A percentile compares a stretch with the other conserved stretches of the same genome.
Evolutionary conservation across 2,329 filamentous ascomycete genomes (phyloP).

Genomic region (Fusarium sp.): DNA sequence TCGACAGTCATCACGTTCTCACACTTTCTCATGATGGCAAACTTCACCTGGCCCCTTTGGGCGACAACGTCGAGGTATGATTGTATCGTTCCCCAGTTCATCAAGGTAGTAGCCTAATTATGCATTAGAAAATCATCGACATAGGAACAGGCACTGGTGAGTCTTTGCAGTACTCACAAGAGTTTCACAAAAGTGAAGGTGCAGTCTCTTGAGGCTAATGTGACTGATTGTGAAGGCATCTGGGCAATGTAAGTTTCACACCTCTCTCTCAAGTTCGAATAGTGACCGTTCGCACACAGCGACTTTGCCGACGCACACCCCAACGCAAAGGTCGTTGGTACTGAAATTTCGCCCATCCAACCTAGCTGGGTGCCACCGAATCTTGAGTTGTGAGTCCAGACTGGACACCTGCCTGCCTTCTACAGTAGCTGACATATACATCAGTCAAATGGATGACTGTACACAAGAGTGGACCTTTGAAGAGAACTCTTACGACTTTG

Average conservation of each 20-base stretch:
- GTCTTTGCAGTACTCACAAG: background rate
- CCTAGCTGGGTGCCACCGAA: slow-evolving; percentile 7
- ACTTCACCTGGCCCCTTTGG: slow-evolving; percentile 9
- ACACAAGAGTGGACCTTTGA: slow-evolving; percentile 10
- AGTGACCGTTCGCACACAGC: background rate
- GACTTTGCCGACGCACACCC: background rate
- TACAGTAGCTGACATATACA: background rate
- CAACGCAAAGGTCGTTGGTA: background rate
- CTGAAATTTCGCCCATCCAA: slow-evolving; percentile 4
- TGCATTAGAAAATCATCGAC: background rate
- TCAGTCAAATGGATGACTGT: slow-evolving; percentile 17
- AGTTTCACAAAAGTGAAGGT: background rate
- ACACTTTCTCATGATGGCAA: slow-evolving; percentile 10
- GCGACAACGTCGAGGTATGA: background rate
- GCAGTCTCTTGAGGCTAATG: background rate
- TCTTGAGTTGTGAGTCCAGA: slow-evolving; percentile 3
- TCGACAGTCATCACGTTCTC: slow-evolving; percentile 1
- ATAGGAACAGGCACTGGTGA: background rate
- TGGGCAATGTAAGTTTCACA: slow-evolving; percentile 10
- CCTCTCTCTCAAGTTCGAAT: background rate
- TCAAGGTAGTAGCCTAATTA: background rate
- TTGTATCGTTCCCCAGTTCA: too few relatives aligned
- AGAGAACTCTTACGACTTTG: slow-evolving; percentile 1
- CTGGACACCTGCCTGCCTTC: background rate
- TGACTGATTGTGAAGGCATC: background rate